Evolutionary conservation across 495 filamentous ascomycete genomes (phyloP), one percentile per base, ranked within the genome.

Genomic region (Penicillium egyptiacum): DNA sequence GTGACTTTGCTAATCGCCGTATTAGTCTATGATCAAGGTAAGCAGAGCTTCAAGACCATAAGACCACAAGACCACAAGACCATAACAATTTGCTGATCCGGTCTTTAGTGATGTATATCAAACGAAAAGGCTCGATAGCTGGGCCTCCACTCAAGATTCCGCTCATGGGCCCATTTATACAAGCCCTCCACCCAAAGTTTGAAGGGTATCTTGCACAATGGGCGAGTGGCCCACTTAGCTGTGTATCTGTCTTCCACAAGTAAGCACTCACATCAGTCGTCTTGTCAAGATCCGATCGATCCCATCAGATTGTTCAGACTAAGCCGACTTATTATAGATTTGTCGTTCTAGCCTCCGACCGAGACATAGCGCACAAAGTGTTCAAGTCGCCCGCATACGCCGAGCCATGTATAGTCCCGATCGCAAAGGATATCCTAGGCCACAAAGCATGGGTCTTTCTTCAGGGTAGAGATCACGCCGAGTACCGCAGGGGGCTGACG

Each of bases 231-330:
- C 83, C 85, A 25, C 80, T 97, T 46, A 95, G 90, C 72, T 97
- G 92, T 71, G 91, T 97, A 58, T 95, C 90, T 5, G 87, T 97
- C 50, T 97, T 97, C 70, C 92, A 97, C 79, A 96, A 96, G 91
- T 95, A 83, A 44, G 86, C 65, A 28, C 22, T 19, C 35, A 28
- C 9, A 19, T 17, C 14, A 7, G 43, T 47, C 19, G 3, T 19
- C n/a, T n/a, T n/a, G 9, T 28, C 22, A 11, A 12, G 10, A 4
- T 3, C 19, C 8, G 6, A 17, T 5, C 11, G 6, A 17, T 14
- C 25, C 2, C 35, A 5, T 14, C 12, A 30, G 11, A 26, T 14
- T 16, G 9, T 12, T 12, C 28, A 8, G 46, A 25, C 57, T 60
- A 20, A 59, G 41, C 12, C 22, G 8, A 28, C 28, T 3, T 33